Percentiles rank a stretch among this genome's conserved stretches.
Evolutionary conservation across 1,139 yeast species (phyloP).

Genomic region (Yamadazyma diddensiae): DNA sequence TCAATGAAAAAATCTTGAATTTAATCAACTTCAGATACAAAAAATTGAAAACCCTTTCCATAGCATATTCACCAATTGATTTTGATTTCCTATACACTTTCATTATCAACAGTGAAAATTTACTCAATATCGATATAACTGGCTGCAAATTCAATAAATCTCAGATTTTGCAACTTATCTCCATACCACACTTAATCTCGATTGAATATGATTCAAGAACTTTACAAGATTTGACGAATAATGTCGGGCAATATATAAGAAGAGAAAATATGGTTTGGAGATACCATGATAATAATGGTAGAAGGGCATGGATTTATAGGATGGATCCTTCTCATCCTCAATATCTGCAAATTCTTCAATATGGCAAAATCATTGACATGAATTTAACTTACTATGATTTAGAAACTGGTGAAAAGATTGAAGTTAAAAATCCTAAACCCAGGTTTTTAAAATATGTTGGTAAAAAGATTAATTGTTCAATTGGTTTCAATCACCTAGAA

Average conservation of each 20-base stretch:
- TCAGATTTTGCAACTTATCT: slow-evolving; percentile 24
- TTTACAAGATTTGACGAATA: slow-evolving; percentile 35
- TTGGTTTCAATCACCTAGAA: slow-evolving; percentile 47
- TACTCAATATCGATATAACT: slow-evolving; percentile 38
- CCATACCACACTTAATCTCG: slow-evolving; percentile 28
- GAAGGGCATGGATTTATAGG: slow-evolving; percentile 81
- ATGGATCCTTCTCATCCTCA: slow-evolving; percentile 36
- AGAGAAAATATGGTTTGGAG: slow-evolving; percentile 46
- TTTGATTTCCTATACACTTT: slow-evolving; percentile 49
- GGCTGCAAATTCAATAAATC: slow-evolving; percentile 31
- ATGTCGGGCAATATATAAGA: slow-evolving; percentile 32
- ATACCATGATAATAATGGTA: slow-evolving; percentile 59
- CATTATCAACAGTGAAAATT: slow-evolving; percentile 28
- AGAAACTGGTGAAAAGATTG: slow-evolving; percentile 63
- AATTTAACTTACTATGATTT: slow-evolving; percentile 56
- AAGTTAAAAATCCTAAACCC: slow-evolving; percentile 55
- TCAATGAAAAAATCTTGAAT: slow-evolving; percentile 50
- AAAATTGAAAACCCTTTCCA: slow-evolving; percentile 56
- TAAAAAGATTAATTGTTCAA: slow-evolving; percentile 56
- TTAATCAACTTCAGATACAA: slow-evolving; percentile 55
- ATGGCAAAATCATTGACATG: slow-evolving; percentile 17
- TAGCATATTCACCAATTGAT: slow-evolving; percentile 56
- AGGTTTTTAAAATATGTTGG: slow-evolving; percentile 61
- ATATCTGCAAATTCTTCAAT: slow-evolving; percentile 26
- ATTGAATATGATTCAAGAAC: slow-evolving; percentile 42